Base-by-base conservation (phyloP, 129 eudicot genomes). In the Flaveria bidentis region DNA sequence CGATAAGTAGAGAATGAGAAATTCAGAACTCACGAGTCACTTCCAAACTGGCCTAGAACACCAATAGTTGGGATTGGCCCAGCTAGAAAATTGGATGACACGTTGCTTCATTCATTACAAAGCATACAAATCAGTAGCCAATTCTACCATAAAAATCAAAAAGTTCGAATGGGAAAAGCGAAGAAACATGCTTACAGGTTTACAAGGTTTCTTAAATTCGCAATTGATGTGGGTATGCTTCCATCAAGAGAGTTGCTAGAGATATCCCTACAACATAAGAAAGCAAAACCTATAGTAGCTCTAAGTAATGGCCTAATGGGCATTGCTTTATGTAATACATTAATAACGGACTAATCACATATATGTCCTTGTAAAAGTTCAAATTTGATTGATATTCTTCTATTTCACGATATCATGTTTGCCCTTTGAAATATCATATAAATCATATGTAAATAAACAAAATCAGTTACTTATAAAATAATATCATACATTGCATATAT, bases 181-280 rank as follows among this genome's bases (percentile, higher is more conserved):
- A 70, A 26, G 18, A 69, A 53, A 28, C 36, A 57, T 60, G 86
- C 92, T 91, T 79, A 94, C 99, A 94, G 82, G 69, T 58, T 72
- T 53, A 69, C 55, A 53, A 94, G 97, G 75, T 87, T 87, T 82
- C 33, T 68, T 80, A 94, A 83, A 76, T 87, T 86, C 77, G 90
- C 96, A 77, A 94, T 86, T 39, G 97, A 85, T 64, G 93, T 68
- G 79, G 99, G 97, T 83, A 94, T 85, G 28, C 76, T 82, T 81
- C 99, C 99, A 71, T 96, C 86, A 50, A 94, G 96, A 83, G 96
- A 88, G 86, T 94, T 94, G 86, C 99, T 91, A 64, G 99, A 94
- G 22, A 94, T 83, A 86, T 94, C 99, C 80, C 99, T 94, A 84
- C 62, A 79, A 57, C 71, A 73, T 62, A 78, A 57, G 61, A 16